Evolutionary conservation across 305 asterid species (phyloP).

Genomic region (Fraxinus nigra): DNA sequence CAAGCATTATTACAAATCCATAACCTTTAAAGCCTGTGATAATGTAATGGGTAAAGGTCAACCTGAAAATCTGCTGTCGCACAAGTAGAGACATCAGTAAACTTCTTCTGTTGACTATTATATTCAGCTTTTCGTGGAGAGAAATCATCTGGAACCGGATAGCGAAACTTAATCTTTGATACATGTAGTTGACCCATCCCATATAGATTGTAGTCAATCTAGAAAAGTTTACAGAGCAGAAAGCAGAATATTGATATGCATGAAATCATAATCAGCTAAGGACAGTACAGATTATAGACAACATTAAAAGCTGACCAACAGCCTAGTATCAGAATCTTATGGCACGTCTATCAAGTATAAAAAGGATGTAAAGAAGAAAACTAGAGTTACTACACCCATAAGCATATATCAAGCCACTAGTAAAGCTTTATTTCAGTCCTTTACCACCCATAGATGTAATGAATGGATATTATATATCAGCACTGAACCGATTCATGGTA

Average conservation of each 20-base stretch:
- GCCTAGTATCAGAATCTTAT: not conserved
- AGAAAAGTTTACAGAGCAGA: slow-evolving; percentile 17
- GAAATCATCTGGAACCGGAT: slow-evolving; percentile 73
- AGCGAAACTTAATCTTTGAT: slow-evolving; percentile 80
- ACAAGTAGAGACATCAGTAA: slow-evolving; percentile 32
- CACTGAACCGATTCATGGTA: not conserved
- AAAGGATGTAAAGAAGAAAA: not conserved
- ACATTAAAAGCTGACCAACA: not conserved
- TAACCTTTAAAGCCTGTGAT: slow-evolving; percentile 10
- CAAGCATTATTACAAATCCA: slow-evolving; percentile 19
- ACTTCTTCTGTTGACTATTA: slow-evolving; percentile 31
- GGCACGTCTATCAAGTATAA: not conserved
- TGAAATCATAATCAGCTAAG: not conserved
- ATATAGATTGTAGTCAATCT: slow-evolving; percentile 89
- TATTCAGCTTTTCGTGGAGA: slow-evolving; percentile 36
- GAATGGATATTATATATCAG: not conserved
- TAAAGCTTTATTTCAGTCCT: not conserved
- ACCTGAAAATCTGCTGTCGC: slow-evolving; percentile 50
- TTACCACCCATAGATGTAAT: not conserved
- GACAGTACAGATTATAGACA: not conserved
- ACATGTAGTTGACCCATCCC: slow-evolving; percentile 96
- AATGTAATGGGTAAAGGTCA: slow-evolving; percentile 19
- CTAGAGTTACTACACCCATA: not conserved
- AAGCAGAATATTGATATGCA: slow-evolving; percentile 3
- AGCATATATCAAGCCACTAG: not conserved